phyloP scores from a whole-genome alignment of 1,139 yeast species.

The Blastobotrys malaysiensis region DNA sequence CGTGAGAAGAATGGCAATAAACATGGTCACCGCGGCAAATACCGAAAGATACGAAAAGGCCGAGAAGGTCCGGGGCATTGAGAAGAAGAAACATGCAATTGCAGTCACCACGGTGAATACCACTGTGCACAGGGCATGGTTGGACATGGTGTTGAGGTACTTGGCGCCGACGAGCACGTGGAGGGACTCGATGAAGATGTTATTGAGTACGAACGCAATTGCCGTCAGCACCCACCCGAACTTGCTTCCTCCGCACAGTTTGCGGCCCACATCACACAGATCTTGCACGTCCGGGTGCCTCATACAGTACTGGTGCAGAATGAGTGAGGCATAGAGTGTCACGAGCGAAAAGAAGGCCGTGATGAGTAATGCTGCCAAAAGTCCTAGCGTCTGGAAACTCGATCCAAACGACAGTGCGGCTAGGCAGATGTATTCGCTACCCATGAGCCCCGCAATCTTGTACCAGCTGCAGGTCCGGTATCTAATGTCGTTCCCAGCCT shows the following conservation, averaged over 20 bases:
- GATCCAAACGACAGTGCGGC: slow-evolving; percentile 62
- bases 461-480: slow-evolving; percentile 54
- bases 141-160: slow-evolving; percentile 49
- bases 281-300: slow-evolving; percentile 47
- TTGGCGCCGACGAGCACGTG: slow-evolving; percentile 57
- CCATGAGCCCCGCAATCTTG: slow-evolving; percentile 51
- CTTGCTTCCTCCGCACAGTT: slow-evolving; percentile 46
- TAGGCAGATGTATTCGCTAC: slow-evolving; percentile 55
- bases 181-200: slow-evolving; percentile 52
- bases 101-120: slow-evolving; percentile 46
- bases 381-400: slow-evolving; percentile 55
- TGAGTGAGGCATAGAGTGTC: slow-evolving; percentile 51
- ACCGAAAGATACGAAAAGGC: slow-evolving; percentile 46
- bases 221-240: slow-evolving; percentile 57
- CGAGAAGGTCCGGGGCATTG: slow-evolving; percentile 53
- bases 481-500: slow-evolving; percentile 38
- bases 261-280: slow-evolving; percentile 58
- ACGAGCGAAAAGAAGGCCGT: slow-evolving; percentile 49
- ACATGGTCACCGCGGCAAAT: slow-evolving; percentile 52
- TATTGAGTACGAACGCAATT: slow-evolving; percentile 48
- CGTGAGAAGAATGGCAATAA: slow-evolving; percentile 48
- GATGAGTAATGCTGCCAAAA: slow-evolving; percentile 52
- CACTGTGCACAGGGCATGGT: slow-evolving; percentile 46
- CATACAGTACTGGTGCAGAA: slow-evolving; percentile 50
- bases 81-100: slow-evolving; percentile 45